phyloP scores from a whole-genome alignment of 2,329 filamentous ascomycete species.

The Penicillium janthinellum region DNA sequence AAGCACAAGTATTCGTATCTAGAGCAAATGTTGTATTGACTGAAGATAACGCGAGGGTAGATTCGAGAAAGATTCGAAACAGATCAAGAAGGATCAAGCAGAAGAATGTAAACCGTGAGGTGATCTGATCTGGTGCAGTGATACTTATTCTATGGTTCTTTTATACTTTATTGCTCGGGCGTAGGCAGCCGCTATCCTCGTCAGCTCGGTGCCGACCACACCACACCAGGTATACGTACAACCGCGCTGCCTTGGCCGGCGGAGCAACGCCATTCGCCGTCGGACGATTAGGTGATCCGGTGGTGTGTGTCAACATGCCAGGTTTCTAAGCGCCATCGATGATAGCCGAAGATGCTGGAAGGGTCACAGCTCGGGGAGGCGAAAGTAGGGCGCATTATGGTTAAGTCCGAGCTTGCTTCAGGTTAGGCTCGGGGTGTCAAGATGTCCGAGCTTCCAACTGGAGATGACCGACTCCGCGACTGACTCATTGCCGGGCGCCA shows the following conservation, averaged over 20 bases:
- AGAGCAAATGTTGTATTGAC: slow-evolving; percentile 1
- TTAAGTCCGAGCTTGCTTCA: background rate
- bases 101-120: slow-evolving; percentile 5
- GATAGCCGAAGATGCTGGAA: slow-evolving; percentile 4
- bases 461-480: background rate
- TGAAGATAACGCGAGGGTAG: background rate
- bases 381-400: slow-evolving; percentile 2
- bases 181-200: slow-evolving; percentile 13
- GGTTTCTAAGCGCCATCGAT: slow-evolving; percentile 5
- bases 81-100: background rate
- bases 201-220: slow-evolving; percentile 10
- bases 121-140: slow-evolving; percentile 7
- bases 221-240: slow-evolving; percentile 15
- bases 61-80: background rate
- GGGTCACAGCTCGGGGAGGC: slow-evolving; percentile 7
- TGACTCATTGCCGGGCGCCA: slow-evolving; percentile 14
- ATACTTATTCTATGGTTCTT: slow-evolving; percentile 4
- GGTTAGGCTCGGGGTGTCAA: background rate
- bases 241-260: slow-evolving; percentile 17
- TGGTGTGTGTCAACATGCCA: background rate
- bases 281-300: slow-evolving; percentile 7
- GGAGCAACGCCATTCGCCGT: slow-evolving; percentile 7
- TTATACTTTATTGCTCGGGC: slow-evolving; percentile 10
- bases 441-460: slow-evolving; percentile 12
- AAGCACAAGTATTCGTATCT: background rate